Percentiles rank a stretch among this genome's conserved stretches.
Conservation (phyloP, 345 rosid species). For the Chamaenerion angustifolium region DNA sequence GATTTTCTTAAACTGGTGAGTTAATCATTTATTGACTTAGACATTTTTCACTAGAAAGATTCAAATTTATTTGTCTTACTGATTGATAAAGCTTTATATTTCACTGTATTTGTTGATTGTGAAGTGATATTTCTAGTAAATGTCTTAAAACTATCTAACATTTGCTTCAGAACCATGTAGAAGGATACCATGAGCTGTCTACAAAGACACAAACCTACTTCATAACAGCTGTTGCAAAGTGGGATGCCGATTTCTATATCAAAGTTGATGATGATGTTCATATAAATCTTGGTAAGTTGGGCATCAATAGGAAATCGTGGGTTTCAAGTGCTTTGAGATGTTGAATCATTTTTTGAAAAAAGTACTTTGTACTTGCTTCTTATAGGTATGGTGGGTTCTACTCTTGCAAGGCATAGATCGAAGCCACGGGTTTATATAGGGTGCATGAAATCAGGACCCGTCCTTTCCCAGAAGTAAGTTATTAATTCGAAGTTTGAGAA, state of each 20-base stretch:
- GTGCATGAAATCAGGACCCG: slow-evolving; percentile 97
- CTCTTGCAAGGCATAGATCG: slow-evolving; percentile 70
- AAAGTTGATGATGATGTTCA: slow-evolving; percentile 78
- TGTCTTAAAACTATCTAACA: too few species aligned
- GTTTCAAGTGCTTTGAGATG: background rate
- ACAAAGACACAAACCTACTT: slow-evolving; percentile 61
- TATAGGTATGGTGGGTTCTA: slow-evolving; percentile 65
- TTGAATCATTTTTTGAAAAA: background rate
- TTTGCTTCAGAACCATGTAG: slow-evolving; percentile 52
- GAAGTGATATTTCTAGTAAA: too few species aligned
- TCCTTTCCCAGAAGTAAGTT: slow-evolving; percentile 74
- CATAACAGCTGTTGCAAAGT: slow-evolving; percentile 46
- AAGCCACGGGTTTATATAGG: slow-evolving; percentile 74
- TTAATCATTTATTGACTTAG: background rate
- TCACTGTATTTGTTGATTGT: too few species aligned
- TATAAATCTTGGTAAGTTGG: slow-evolving; percentile 75
- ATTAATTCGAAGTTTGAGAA: background rate
- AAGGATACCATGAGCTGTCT: slow-evolving; percentile 64
- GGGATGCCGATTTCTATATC: slow-evolving; percentile 80
- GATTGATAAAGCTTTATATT: too few species aligned
- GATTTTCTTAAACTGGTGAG: slow-evolving; percentile 62
- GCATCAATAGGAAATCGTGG: slow-evolving; percentile 1
- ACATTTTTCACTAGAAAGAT: too few species aligned
- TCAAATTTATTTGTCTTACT: too few species aligned
- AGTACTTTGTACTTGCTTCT: background rate